phyloP scores from a whole-genome alignment of 2,329 filamentous ascomycete genomes.

The Paraphaeosphaeria sporulosa region DNA sequence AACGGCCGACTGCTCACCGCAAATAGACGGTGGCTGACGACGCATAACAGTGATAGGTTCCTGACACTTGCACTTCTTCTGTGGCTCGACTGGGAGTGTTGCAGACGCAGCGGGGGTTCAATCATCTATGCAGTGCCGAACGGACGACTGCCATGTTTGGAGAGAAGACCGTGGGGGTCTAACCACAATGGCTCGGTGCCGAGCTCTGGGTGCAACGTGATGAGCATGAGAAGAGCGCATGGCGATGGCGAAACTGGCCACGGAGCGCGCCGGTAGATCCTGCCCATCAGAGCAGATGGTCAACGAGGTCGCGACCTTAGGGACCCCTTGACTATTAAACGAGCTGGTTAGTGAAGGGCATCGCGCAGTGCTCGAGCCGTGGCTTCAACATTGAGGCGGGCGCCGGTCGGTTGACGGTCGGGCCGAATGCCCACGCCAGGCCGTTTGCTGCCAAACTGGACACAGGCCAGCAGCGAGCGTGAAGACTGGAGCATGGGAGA shows the following conservation, averaged over 20 bases:
- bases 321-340: neutral
- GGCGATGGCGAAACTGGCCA: constrained; percentile 18
- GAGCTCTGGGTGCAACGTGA: neutral
- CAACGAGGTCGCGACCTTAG: neutral
- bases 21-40: neutral
- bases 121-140: neutral
- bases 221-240: constrained; percentile 1
- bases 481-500: neutral
- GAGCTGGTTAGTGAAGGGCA: neutral
- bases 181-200: neutral
- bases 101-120: neutral
- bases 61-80: neutral
- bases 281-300: constrained; percentile 8
- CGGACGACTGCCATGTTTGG: constrained; percentile 1
- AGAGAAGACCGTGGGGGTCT: neutral
- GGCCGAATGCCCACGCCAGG: constrained; percentile 5
- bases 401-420: neutral
- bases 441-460: constrained; percentile 9
- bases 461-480: neutral
- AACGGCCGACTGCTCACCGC: neutral
- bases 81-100: neutral
- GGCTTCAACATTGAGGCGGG: neutral
- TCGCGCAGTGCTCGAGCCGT: neutral
- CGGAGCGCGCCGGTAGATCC: constrained; percentile 18
- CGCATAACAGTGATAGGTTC: neutral